Base-by-base conservation (phyloP, 23 red algal species). In the Agarophyton chilense region DNA sequence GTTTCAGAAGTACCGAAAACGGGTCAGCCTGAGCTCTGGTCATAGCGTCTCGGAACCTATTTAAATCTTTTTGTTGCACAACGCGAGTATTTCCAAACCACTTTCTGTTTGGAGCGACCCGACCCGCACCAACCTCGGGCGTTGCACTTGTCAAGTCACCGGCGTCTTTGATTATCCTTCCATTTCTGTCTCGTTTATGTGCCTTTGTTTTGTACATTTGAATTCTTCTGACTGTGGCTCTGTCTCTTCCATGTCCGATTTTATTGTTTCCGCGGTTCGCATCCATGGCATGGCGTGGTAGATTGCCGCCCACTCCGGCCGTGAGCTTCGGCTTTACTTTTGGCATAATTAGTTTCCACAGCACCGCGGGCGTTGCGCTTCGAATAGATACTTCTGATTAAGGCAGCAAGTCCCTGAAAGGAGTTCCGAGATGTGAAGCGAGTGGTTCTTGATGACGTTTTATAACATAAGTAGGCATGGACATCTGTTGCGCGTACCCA, bases 41-140 rank as follows among this genome's bases (percentile, higher is more conserved):
- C 64, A 98, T 90, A 11, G 77, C 63, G n/a, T 98, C 96, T 21
- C 96, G 78, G 39, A 98, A 95, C 42, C 79, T 67, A 38, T 31
- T 61, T 26, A 98, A 77, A 64, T 93, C 85, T 29, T 86, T 81
- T 46, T 95, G 92, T 47, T 98, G 82, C 26, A 98, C 85, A 22
- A 94, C 72, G 46, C 96, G 88, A 5, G 96, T 95, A 42, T 95
- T 98, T 38, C 96, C 96, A 43, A 98, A 98, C 96, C 96, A 98
- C 50, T 92, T 86, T 47, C 96, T 66, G 78, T 98, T 98, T 10
- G 96, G 96, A 2, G 96, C 96, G 4, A 83, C 85, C 25, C 96
- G 90, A 33, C 96, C 96, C 4, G 96, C 96, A 42, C 92, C 93
- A n/a, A 74, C 71, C 29, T 93, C 78, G 19, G 89, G 90, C 36